Evolutionary conservation across 1,284 basidiomycete species (phyloP).

Genomic region (Ustilago loliicola): DNA sequence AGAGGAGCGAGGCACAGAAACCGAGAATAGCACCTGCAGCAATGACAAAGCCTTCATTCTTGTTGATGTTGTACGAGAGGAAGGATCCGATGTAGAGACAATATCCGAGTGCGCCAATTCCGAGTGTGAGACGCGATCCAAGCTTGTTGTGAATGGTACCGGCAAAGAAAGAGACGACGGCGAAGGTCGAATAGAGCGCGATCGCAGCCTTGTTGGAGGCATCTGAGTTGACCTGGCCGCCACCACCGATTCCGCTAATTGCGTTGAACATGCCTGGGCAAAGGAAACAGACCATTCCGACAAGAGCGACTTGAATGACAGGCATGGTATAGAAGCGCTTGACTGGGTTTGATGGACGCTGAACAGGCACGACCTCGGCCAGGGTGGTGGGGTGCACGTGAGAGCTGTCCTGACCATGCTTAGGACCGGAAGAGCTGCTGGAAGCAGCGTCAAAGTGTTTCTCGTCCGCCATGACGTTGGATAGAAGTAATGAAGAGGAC

Average conservation of each 20-base stretch:
- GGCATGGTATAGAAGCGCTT: slow-evolving; percentile 35
- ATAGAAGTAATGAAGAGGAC: too few relatives aligned
- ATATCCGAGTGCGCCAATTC: slow-evolving; percentile 76
- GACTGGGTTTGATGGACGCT: slow-evolving; percentile 30
- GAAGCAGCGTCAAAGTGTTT: slow-evolving; percentile 39
- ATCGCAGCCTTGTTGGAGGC: slow-evolving; percentile 49
- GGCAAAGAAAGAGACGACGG: slow-evolving; percentile 73
- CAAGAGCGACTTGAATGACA: slow-evolving; percentile 32
- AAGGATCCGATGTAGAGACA: slow-evolving; percentile 80
- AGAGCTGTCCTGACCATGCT: slow-evolving; percentile 12
- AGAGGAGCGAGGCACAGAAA: slow-evolving; percentile 82
- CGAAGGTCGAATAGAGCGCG: slow-evolving; percentile 65
- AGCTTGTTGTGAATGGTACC: slow-evolving; percentile 78
- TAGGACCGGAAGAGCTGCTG: slow-evolving; percentile 34
- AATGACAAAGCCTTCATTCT: slow-evolving; percentile 73
- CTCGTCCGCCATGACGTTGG: slow-evolving; percentile 32
- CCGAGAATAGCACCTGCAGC: slow-evolving; percentile 84
- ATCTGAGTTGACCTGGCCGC: slow-evolving; percentile 65
- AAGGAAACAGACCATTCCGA: slow-evolving; percentile 70
- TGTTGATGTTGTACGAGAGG: slow-evolving; percentile 72
- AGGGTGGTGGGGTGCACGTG: slow-evolving; percentile 29
- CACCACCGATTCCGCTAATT: slow-evolving; percentile 74
- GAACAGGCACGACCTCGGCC: slow-evolving; percentile 18
- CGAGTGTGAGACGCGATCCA: slow-evolving; percentile 80
- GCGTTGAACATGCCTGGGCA: slow-evolving; percentile 75